phyloP scores from a whole-genome alignment of 768 basidiomycete species.

The Mycena leptocephala region DNA sequence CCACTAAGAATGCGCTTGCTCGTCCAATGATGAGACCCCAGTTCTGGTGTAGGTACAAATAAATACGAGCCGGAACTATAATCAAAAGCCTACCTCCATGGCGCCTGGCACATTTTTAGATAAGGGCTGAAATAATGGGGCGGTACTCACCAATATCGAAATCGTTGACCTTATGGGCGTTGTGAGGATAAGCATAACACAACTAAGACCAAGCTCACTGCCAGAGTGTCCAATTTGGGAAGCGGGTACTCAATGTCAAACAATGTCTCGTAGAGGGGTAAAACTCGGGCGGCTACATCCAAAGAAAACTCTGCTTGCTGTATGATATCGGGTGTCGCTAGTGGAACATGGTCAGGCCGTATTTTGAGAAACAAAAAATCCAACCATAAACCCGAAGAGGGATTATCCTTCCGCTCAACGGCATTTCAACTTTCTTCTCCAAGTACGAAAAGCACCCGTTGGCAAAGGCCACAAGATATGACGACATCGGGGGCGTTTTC shows the following conservation, averaged over 20 bases:
- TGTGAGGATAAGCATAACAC: slow-evolving; percentile 49
- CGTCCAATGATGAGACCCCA: slow-evolving; percentile 96
- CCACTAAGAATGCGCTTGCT: slow-evolving; percentile 83
- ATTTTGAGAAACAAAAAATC: slow-evolving; percentile 15
- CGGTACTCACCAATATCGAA: neutral
- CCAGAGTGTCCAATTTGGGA: slow-evolving; percentile 94
- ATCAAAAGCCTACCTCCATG: slow-evolving; percentile 85
- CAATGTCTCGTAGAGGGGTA: slow-evolving; percentile 78
- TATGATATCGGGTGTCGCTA: slow-evolving; percentile 87
- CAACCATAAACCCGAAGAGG: slow-evolving; percentile 84
- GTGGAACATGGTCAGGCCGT: slow-evolving; percentile 5
- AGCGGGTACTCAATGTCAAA: slow-evolving; percentile 24
- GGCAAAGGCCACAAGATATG: slow-evolving; percentile 91
- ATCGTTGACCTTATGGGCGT: neutral
- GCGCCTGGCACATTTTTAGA: slow-evolving; percentile 61
- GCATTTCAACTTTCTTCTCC: slow-evolving; percentile 83
- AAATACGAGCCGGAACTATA: too few species aligned
- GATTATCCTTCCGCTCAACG: slow-evolving; percentile 83
- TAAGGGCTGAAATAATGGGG: neutral
- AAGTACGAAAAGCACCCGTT: slow-evolving; percentile 86
- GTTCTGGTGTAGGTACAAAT: slow-evolving; percentile 60
- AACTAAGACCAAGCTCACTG: slow-evolving; percentile 58
- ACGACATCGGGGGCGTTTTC: slow-evolving; percentile 89
- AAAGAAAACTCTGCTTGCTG: slow-evolving; percentile 89
- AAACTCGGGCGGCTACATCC: slow-evolving; percentile 85